Percentiles rank a stretch among this genome's conserved stretches.
Evolutionary conservation across 495 filamentous ascomycete species (phyloP).

Genomic region (Peziza echinospora): DNA sequence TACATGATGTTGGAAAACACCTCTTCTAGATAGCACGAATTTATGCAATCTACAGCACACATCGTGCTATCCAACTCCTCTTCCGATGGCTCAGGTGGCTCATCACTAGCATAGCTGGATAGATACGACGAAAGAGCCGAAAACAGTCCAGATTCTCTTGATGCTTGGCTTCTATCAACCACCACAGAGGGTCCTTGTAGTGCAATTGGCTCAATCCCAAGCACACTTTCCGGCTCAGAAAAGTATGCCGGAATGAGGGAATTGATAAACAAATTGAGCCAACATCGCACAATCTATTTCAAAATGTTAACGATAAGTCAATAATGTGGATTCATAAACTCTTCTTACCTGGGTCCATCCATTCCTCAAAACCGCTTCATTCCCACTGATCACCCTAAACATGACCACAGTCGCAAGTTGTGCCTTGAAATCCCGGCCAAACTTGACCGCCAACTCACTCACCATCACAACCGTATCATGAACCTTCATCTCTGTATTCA

Average conservation of each 20-base stretch:
- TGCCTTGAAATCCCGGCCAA: conserved; percentile 81
- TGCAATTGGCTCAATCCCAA: conserved; percentile 67
- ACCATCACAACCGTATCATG: conserved; percentile 93
- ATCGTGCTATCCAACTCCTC: conserved; percentile 92
- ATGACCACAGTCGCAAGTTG: conserved; percentile 84
- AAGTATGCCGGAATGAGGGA: conserved; percentile 77
- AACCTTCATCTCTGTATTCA: conserved; percentile 92
- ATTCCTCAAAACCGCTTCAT: conserved; percentile 49
- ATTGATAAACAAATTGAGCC: conserved; percentile 91
- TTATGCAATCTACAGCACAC: conserved; percentile 83
- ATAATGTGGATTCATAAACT: conserved; percentile 2
- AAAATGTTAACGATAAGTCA: conserved; percentile 12
- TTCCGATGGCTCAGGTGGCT: conserved; percentile 90
- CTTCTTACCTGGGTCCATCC: conserved; percentile 76
- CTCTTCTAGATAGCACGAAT: conserved; percentile 63
- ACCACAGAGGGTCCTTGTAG: conserved; percentile 80
- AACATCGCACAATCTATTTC: conserved; percentile 57
- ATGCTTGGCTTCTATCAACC: conserved; percentile 63
- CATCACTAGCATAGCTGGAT: conserved; percentile 94
- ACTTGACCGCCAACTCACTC: conserved; percentile 90
- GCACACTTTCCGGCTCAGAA: conserved; percentile 39
- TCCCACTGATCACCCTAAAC: conserved; percentile 70
- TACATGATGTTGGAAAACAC: conserved; percentile 71
- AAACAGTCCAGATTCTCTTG: conserved; percentile 62
- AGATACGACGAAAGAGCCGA: conserved; percentile 90